Percentiles rank a stretch among this genome's conserved stretches.
Conservation (phyloP, 345 rosid genomes). For the Linum lewisii region DNA sequence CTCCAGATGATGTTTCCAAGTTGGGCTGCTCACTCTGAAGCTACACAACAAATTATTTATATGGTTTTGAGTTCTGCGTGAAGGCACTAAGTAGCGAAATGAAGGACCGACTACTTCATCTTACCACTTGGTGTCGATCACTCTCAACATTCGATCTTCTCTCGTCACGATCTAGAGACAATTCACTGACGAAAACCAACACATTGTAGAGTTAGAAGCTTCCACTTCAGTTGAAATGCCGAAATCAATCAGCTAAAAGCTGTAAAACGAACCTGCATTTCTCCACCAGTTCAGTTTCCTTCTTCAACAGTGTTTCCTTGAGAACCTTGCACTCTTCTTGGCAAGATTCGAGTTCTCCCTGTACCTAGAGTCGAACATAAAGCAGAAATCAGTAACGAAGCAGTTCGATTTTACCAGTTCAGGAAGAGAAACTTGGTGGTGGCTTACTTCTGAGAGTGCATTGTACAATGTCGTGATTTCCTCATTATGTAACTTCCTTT, state of each 20-base stretch:
- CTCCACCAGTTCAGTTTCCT: conserved; percentile 40
- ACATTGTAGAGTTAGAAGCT: background rate
- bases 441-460: conserved; percentile 48
- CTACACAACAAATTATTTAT: background rate
- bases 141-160: background rate
- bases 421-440: conserved; percentile 7
- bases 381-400: conserved; percentile 1
- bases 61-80: background rate
- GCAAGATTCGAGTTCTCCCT: conserved; percentile 43
- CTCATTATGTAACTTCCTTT: conserved; percentile 27
- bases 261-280: conserved; percentile 45
- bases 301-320: conserved; percentile 32
- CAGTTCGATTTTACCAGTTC: background rate
- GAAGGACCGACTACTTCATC: background rate
- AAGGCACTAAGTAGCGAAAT: background rate
- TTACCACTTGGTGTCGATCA: background rate
- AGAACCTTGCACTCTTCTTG: conserved; percentile 45
- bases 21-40: background rate
- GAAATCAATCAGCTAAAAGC: conserved; percentile 22
- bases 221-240: too few relatives aligned
- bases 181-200: conserved; percentile 16
- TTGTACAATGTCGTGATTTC: conserved; percentile 38
- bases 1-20: background rate
- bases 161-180: conserved; percentile 10
- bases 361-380: conserved; percentile 31